Conservation (phyloP, 2,329 filamentous ascomycete genomes). For the Monilinia fructigena region DNA sequence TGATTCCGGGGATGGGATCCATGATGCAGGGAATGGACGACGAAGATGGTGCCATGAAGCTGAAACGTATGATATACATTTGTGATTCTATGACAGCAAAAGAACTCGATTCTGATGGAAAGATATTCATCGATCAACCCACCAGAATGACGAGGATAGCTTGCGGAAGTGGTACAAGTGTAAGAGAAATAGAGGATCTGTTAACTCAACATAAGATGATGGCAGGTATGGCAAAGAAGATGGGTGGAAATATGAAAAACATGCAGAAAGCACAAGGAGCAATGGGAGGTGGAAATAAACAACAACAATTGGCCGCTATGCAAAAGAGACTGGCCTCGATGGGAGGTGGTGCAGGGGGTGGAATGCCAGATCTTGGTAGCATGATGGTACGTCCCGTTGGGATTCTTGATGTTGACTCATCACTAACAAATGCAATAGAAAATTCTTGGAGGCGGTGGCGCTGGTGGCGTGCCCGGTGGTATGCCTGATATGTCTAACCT, state of each 20-base stretch:
- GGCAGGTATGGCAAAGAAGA: constrained; percentile 98
- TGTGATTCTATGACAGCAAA: constrained; percentile 98
- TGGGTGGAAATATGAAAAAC: constrained; percentile 96
- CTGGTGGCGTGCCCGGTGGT: constrained; percentile 51
- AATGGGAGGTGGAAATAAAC: constrained; percentile 87
- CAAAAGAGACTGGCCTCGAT: constrained; percentile 92
- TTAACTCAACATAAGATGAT: constrained; percentile 99
- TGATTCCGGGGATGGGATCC: constrained; percentile 93
- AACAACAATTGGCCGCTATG: constrained; percentile 94
- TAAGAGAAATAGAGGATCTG: constrained; percentile 91
- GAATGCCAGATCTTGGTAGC: constrained; percentile 78
- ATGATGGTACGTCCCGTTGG: constrained; percentile 56
- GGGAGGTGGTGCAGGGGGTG: constrained; percentile 67
- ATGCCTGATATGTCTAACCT: constrained; percentile 58
- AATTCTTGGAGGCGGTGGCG: constrained; percentile 76
- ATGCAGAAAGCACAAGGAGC: constrained; percentile 91
- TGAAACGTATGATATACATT: constrained; percentile 98
- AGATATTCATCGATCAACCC: constrained; percentile 89
- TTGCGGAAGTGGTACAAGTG: constrained; percentile 82
- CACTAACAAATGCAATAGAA: constrained; percentile 46
- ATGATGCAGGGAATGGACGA: constrained; percentile 97
- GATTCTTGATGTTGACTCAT: neutral
- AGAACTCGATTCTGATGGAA: constrained; percentile 93
- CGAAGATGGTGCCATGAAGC: constrained; percentile 87
- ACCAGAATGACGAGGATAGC: constrained; percentile 91